phyloP scores from a whole-genome alignment of 2,329 filamentous ascomycete genomes.

The Colletotrichum acutatum region DNA sequence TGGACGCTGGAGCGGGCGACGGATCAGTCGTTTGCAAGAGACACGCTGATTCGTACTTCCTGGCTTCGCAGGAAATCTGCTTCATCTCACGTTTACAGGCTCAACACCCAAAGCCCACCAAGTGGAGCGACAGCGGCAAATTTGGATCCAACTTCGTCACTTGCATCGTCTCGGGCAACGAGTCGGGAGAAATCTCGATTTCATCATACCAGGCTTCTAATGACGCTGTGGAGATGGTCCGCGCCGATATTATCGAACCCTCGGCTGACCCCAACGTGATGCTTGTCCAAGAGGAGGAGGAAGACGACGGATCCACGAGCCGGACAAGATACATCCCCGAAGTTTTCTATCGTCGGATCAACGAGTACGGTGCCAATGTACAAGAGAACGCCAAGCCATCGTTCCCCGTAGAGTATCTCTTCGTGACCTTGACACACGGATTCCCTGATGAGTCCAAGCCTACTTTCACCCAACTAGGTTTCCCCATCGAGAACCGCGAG shows the following conservation, averaged over 20 bases:
- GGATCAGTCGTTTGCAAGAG: constrained; percentile 94
- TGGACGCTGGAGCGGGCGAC: constrained; percentile 83
- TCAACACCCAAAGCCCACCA: constrained; percentile 87
- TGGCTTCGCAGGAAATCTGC: constrained; percentile 90
- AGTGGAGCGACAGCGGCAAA: constrained; percentile 94
- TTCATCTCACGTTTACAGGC: constrained; percentile 92
- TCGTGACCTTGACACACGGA: constrained; percentile 95
- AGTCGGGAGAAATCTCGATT: constrained; percentile 87
- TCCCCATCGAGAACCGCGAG: constrained; percentile 93
- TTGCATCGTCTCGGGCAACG: constrained; percentile 93
- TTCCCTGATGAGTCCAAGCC: constrained; percentile 87
- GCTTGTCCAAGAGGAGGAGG: constrained; percentile 93
- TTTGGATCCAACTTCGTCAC: constrained; percentile 99
- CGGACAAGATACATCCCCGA: constrained; percentile 93
- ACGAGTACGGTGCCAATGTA: constrained; percentile 95
- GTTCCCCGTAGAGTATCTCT: constrained; percentile 95
- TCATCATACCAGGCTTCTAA: constrained; percentile 96
- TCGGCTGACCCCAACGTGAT: constrained; percentile 93
- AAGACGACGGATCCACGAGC: constrained; percentile 76
- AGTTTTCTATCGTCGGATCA: constrained; percentile 94
- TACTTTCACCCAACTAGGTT: constrained; percentile 77
- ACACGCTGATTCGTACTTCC: constrained; percentile 93
- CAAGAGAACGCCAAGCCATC: constrained; percentile 97
- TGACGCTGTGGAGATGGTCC: constrained; percentile 95
- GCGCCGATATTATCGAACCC: constrained; percentile 93